Conservation (phyloP, 768 basidiomycete species). For the Podaxis carcinomalis region DNA sequence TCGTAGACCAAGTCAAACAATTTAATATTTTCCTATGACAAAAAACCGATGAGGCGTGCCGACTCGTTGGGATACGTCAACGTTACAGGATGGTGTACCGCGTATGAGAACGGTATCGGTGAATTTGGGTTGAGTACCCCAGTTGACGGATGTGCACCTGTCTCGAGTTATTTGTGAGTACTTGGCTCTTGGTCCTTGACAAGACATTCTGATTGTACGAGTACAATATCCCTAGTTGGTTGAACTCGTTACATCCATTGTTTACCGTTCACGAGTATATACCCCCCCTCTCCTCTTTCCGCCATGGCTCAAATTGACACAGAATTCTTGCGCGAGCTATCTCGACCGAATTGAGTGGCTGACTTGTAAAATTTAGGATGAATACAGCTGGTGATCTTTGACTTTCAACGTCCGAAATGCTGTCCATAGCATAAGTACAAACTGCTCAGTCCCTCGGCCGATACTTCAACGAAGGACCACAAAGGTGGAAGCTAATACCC, state of each 20-base stretch:
- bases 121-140: conserved; percentile 47
- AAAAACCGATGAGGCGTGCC: conserved; percentile 41
- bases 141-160: conserved; percentile 53
- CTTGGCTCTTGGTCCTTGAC: conserved; percentile 1
- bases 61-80: no score
- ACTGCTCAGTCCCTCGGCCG: no score
- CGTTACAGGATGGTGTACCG: conserved; percentile 52
- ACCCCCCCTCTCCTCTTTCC: background rate
- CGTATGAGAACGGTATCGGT: conserved; percentile 50
- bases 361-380: background rate
- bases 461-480: no score
- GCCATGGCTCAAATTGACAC: background rate
- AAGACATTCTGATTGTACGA: background rate
- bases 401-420: no score
- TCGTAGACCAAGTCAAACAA: conserved; percentile 54
- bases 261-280: conserved; percentile 61
- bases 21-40: conserved; percentile 41
- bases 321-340: conserved; percentile 52
- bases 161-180: conserved; percentile 60
- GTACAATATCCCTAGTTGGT: conserved; percentile 37
- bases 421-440: no score
- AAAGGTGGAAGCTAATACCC: no score
- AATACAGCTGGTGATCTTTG: background rate
- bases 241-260: conserved; percentile 56
- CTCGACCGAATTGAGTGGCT: conserved; percentile 38